These are phyloP conservation scores for Syzygium oleosum DNA, from an alignment of 345 rosid species.

Conservation along the genomic window DNA sequence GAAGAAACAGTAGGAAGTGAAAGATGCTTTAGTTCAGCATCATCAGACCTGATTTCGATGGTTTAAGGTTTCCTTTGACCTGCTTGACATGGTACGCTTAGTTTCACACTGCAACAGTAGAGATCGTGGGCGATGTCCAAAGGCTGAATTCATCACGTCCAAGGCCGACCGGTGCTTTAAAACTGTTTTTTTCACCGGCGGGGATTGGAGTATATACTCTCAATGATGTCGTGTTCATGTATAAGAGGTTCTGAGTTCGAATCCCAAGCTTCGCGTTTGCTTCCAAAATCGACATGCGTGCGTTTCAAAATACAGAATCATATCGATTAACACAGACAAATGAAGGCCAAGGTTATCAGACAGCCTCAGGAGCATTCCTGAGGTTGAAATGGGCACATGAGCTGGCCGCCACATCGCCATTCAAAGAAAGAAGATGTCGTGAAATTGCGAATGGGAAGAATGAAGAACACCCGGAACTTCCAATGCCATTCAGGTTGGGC, in stretches of 20 bases:
- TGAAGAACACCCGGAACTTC: background rate
- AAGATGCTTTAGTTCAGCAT: background rate
- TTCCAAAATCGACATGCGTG: background rate
- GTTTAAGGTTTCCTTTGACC: background rate
- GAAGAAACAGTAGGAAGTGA: background rate
- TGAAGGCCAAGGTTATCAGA: no score
- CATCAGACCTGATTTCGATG: background rate
- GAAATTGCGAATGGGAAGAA: background rate
- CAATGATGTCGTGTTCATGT: background rate
- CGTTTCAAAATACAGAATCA: no score
- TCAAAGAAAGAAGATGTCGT: background rate
- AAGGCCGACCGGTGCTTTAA: background rate
- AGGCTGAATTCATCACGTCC: background rate
- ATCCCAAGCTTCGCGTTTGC: background rate
- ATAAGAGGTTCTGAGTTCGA: no score
- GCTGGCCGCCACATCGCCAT: background rate
- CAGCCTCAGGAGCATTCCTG: background rate
- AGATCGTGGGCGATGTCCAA: background rate
- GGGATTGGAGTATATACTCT: background rate
- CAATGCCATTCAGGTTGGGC: background rate
- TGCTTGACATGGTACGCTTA: background rate
- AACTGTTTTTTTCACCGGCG: background rate
- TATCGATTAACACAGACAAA: no score
- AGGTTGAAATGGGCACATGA: background rate
- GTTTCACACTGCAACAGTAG: background rate